Conservation (phyloP, 345 rosid genomes). For the Eucalyptus guilfoylei region DNA sequence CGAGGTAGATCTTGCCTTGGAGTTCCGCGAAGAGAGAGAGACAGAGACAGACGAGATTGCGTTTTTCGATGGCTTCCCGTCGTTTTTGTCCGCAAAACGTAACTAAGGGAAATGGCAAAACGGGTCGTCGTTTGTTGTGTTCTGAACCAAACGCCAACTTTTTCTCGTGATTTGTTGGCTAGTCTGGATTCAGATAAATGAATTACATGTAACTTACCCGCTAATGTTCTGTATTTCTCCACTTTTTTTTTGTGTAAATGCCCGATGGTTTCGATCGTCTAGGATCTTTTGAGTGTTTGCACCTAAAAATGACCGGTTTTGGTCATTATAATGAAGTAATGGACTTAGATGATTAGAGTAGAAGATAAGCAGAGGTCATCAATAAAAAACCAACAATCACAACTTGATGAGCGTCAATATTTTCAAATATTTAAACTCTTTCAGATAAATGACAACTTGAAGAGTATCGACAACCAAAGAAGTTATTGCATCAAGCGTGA, state of each 20-base stretch:
- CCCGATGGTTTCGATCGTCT: background rate
- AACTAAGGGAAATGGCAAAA: background rate
- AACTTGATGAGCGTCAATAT: rapidly evolving
- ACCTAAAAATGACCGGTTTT: background rate
- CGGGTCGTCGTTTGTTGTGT: background rate
- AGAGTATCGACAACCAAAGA: no score
- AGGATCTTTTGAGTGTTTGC: background rate
- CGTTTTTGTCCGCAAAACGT: background rate
- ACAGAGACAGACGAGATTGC: background rate
- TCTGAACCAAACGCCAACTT: background rate
- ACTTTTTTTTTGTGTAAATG: background rate
- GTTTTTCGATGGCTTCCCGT: background rate
- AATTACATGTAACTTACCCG: background rate
- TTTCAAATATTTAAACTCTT: no score
- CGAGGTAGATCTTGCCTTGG: background rate
- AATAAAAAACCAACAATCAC: background rate
- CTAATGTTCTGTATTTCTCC: background rate
- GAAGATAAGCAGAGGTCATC: no score
- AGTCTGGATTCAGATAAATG: background rate
- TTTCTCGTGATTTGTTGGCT: background rate
- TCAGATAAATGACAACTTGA: no score
- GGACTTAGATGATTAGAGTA: rapidly evolving
- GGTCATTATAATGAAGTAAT: background rate
- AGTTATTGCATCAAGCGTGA: no score
- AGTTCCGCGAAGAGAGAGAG: background rate